phyloP scores from a whole-genome alignment of 306 rosid genomes.

The Ormosia emarginata region DNA sequence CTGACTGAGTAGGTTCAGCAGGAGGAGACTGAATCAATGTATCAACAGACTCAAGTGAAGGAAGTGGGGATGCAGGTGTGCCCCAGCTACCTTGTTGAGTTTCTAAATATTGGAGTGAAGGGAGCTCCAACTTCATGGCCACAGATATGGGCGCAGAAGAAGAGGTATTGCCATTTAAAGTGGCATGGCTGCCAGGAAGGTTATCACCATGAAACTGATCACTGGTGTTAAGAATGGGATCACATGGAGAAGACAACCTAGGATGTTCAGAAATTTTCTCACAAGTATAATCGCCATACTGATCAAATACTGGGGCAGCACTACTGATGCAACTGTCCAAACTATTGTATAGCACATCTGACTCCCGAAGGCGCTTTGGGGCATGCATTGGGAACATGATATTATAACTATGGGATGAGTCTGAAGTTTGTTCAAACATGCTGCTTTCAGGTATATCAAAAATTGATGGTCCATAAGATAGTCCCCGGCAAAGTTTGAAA shows the following conservation, averaged over 20 bases:
- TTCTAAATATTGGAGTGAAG: conserved; percentile 90
- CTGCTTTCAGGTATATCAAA: conserved; percentile 32
- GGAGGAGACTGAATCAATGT: conserved; percentile 52
- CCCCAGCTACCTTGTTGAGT: conserved; percentile 65
- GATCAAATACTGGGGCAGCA: conserved; percentile 33
- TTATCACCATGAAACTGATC: conserved; percentile 32
- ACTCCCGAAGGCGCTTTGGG: conserved; percentile 38
- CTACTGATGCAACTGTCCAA: conserved; percentile 29
- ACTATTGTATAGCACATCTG: conserved; percentile 28
- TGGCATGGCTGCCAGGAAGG: conserved; percentile 57
- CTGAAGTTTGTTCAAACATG: conserved; percentile 42
- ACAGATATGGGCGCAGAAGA: conserved; percentile 56
- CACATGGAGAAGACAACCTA: conserved; percentile 31
- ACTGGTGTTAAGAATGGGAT: conserved; percentile 30
- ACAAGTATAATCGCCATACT: conserved; percentile 24
- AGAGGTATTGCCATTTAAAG: conserved; percentile 68
- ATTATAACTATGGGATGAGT: conserved; percentile 38
- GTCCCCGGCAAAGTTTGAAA: conserved; percentile 21
- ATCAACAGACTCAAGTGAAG: conserved; percentile 55
- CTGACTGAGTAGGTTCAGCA: conserved; percentile 24
- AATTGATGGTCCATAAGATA: conserved; percentile 32
- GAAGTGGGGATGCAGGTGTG: conserved; percentile 35
- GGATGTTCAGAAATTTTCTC: conserved; percentile 33
- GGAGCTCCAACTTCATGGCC: conserved; percentile 85
- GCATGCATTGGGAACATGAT: conserved; percentile 30